A percentile compares a stretch with the other conserved stretches of the same genome.
These are phyloP conservation scores for Gautieria morchelliformis DNA, from an alignment of 768 basidiomycete genomes.

Conservation along the genomic window DNA sequence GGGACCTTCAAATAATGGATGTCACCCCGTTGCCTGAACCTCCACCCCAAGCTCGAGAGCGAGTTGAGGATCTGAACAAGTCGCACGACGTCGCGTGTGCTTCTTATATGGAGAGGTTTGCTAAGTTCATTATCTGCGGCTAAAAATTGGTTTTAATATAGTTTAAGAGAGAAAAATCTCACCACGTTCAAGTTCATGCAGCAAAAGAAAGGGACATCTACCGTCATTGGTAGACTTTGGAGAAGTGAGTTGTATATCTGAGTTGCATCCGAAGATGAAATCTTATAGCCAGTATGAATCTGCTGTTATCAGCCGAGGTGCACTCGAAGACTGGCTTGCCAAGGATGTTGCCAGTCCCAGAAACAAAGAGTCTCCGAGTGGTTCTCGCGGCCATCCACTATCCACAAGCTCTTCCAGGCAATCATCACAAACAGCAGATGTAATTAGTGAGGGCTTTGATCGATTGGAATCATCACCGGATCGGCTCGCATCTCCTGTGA, in stretches of 20 bases:
- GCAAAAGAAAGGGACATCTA: conserved; percentile 49
- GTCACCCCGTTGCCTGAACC: conserved; percentile 29
- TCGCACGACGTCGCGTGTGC: conserved; percentile 46
- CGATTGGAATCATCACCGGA: not conserved
- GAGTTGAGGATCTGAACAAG: conserved; percentile 46
- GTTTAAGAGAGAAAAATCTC: conserved; percentile 22
- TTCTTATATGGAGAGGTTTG: conserved; percentile 38
- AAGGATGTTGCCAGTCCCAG: conserved; percentile 18
- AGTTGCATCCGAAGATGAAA: not conserved
- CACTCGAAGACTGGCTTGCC: conserved; percentile 53
- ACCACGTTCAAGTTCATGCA: conserved; percentile 43
- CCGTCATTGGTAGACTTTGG: conserved; percentile 44
- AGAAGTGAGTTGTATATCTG: conserved; percentile 32
- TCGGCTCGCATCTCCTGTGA: not conserved
- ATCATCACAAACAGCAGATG: not conserved
- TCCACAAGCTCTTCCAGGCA: not conserved
- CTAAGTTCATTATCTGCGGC: not conserved
- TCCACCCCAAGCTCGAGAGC: conserved; percentile 43
- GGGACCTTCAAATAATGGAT: not conserved
- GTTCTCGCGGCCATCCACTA: not conserved
- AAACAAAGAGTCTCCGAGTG: not conserved
- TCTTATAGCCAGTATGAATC: conserved; percentile 31
- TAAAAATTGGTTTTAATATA: not conserved
- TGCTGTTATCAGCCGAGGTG: conserved; percentile 49
- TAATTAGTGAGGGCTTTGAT: not conserved